Percentiles rank a stretch among this genome's conserved stretches.
These are phyloP conservation scores for Monascus purpureus DNA, from an alignment of 495 filamentous ascomycete species.

Conservation along the genomic window DNA sequence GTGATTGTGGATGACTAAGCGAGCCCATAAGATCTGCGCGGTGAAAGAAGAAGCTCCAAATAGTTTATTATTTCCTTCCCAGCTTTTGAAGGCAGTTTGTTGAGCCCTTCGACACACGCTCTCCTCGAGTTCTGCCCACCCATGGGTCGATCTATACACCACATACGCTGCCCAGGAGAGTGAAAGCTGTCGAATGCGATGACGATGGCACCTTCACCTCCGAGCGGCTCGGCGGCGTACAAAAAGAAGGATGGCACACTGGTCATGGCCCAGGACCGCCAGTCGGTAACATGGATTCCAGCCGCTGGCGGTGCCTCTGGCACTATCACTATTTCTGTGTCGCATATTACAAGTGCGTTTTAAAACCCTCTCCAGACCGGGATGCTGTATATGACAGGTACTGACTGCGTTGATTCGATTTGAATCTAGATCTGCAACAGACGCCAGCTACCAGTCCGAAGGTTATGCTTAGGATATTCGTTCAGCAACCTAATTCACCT, in stretches of 20 bases:
- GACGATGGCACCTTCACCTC: slow-evolving; percentile 37
- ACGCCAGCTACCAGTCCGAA: slow-evolving; percentile 70
- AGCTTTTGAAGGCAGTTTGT: too few species aligned
- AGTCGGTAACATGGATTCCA: slow-evolving; percentile 69
- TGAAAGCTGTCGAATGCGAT: slow-evolving; percentile 22
- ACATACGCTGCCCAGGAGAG: slow-evolving; percentile 24
- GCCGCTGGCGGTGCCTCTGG: slow-evolving; percentile 32
- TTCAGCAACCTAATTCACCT: slow-evolving; percentile 40
- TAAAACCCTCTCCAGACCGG: neutral
- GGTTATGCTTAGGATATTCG: slow-evolving; percentile 82
- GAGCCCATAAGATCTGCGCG: too few species aligned
- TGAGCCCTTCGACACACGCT: too few species aligned
- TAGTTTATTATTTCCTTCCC: too few species aligned
- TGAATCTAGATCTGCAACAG: slow-evolving; percentile 67
- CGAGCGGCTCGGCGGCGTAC: slow-evolving; percentile 61
- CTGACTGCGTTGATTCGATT: neutral
- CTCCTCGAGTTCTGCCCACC: neutral
- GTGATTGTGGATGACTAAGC: too few species aligned
- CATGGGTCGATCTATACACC: slow-evolving; percentile 27
- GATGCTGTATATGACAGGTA: neutral
- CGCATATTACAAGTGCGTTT: slow-evolving; percentile 61
- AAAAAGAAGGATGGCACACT: slow-evolving; percentile 95
- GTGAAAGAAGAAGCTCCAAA: too few species aligned
- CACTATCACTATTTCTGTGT: slow-evolving; percentile 53
- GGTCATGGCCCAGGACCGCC: slow-evolving; percentile 51